A percentile compares a stretch with the other conserved stretches of the same genome.
phyloP scores from a whole-genome alignment of 352 stramenopile genomes.

The Blastocystis sp. region DNA sequence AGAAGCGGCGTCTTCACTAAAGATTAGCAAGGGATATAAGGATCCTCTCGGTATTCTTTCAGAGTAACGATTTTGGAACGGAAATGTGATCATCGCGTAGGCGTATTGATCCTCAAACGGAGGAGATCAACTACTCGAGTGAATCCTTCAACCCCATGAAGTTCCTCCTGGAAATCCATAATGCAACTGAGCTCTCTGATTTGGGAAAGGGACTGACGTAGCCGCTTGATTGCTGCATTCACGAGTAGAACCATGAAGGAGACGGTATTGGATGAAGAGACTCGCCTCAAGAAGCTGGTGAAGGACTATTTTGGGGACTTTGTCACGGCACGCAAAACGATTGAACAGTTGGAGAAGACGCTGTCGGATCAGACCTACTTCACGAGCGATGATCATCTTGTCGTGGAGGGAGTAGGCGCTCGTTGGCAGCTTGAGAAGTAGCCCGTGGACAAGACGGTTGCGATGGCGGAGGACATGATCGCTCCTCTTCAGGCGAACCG shows the following conservation, averaged over 20 bases:
- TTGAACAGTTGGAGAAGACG: conserved; percentile 48
- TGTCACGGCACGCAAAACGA: conserved; percentile 60
- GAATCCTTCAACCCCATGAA: conserved; percentile 70
- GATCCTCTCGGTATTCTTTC: conserved; percentile 62
- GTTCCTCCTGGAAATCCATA: conserved; percentile 62
- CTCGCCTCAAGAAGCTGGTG: conserved; percentile 62
- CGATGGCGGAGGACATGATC: conserved; percentile 57
- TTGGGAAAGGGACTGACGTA: conserved; percentile 29
- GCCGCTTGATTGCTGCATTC: background rate
- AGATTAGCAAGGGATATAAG: conserved; percentile 73
- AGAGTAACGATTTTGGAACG: conserved; percentile 13
- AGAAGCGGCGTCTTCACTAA: conserved; percentile 40
- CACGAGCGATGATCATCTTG: background rate
- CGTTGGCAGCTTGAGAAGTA: background rate
- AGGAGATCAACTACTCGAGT: conserved; percentile 60
- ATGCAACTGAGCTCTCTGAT: background rate
- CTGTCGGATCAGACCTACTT: conserved; percentile 46
- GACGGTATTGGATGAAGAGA: conserved; percentile 54
- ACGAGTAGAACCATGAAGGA: conserved; percentile 48
- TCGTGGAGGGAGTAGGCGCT: conserved; percentile 7
- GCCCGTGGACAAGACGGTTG: background rate
- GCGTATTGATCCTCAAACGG: conserved; percentile 58
- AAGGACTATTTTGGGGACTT: conserved; percentile 72
- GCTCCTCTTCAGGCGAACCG: conserved; percentile 66
- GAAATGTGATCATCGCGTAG: background rate